Base-by-base conservation (phyloP, 192 early-diverging fungal species). In the Backusella morwellensis region DNA sequence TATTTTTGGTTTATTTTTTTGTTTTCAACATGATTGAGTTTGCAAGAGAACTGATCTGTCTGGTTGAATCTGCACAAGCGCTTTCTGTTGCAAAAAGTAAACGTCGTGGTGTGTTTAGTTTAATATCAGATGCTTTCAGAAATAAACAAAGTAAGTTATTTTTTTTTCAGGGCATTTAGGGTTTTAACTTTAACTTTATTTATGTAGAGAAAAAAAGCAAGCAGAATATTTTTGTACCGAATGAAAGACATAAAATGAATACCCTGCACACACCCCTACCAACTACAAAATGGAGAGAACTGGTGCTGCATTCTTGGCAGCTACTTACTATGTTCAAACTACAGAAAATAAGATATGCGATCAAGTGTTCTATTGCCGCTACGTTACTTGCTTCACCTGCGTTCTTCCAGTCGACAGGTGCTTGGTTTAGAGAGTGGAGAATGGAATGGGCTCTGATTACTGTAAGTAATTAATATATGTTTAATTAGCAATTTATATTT, bases 361-460 rank as follows among this genome's bases (percentile, higher is more conserved):
- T 88, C 70, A 95, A 95, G 74, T 85, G 90, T 12, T 90, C 92
- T 15, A 74, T 92, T 35, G 85, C 90, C 29, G 80, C 90, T 14
- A 86, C 91, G 4, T 54, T 91, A 9, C 77, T 95, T 29, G 80
- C 91, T 35, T 72, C 89, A 36, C 92, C 92, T 5, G 85, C 87
- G 17, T 95, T 93, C 73, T 71, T 91, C 50, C 86, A 88, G 44
- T 75, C 66, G 15, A 89, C 87, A 8, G 74, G 88, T 38, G 70
- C 81, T 12, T 77, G 78, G 32, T 92, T 90, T 75, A 83, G 88
- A 23, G 76, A 85, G 68, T 91, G 90, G 78, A 86, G 93, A 41
- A 87, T 91, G 56, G 92, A 95, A 77, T 95, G 94, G 94, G 86
- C 91, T 66, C 83, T 92, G 19, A 92, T 91, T 68, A 91, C 94